Conservation (phyloP, 78 protist species). For the Dictyostelium firmibasis region DNA sequence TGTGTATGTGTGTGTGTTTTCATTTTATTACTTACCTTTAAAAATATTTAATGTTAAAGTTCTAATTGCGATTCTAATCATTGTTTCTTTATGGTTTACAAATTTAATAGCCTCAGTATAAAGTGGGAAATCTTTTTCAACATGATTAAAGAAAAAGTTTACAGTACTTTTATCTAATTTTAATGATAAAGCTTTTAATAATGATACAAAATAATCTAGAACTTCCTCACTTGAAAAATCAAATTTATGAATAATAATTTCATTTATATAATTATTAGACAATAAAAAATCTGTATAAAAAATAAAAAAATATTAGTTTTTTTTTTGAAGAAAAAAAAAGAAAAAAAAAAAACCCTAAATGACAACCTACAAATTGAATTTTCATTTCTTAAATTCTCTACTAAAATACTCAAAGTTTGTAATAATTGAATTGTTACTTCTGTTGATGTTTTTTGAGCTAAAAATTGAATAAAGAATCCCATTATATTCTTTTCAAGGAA, state of each 20-base stretch:
- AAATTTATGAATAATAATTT: conserved; percentile 83
- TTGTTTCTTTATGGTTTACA: conserved; percentile 91
- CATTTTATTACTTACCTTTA: conserved; percentile 83
- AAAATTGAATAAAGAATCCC: conserved; percentile 43
- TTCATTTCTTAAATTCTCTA: conserved; percentile 83
- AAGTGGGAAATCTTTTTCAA: conserved; percentile 90
- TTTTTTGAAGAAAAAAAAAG: no score
- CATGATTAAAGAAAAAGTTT: conserved; percentile 91
- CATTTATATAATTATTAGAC: conserved; percentile 93
- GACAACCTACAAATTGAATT: conserved; percentile 86
- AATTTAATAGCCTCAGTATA: conserved; percentile 96
- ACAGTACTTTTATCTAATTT: conserved; percentile 84
- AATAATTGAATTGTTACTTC: conserved; percentile 84
- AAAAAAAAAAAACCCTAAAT: not conserved
- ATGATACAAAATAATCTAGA: conserved; percentile 91
- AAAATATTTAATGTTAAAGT: conserved; percentile 91
- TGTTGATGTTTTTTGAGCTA: conserved; percentile 69
- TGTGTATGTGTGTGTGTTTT: no score
- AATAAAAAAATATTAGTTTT: not conserved
- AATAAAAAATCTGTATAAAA: conserved; percentile 72
- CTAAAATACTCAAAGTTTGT: conserved; percentile 89
- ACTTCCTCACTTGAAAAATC: conserved; percentile 92
- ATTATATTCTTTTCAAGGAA: conserved; percentile 86
- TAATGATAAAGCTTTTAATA: conserved; percentile 91
- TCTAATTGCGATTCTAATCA: conserved; percentile 95